Evolutionary conservation across 768 basidiomycete genomes (phyloP).

Genomic region (Podaxis pistillaris): DNA sequence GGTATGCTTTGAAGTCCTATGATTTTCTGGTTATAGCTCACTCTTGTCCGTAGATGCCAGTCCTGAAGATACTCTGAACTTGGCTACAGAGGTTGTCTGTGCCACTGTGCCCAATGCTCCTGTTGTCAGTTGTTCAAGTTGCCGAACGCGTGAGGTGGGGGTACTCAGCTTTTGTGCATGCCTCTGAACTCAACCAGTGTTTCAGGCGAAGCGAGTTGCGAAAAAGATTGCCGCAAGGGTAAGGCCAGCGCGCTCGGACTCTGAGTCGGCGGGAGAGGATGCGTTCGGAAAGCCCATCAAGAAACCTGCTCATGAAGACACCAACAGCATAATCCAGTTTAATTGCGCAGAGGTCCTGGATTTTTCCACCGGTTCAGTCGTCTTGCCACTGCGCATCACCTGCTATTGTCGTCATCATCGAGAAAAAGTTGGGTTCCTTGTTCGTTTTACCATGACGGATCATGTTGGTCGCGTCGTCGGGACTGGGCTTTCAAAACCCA

Average conservation of each 20-base stretch:
- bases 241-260: constrained; percentile 73
- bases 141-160: constrained; percentile 80
- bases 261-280: constrained; percentile 61
- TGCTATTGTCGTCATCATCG: constrained; percentile 99
- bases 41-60: constrained; percentile 50
- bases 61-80: constrained; percentile 66
- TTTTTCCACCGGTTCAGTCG: constrained; percentile 81
- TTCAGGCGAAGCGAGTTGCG: constrained; percentile 82
- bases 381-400: constrained; percentile 92
- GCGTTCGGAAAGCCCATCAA: constrained; percentile 41
- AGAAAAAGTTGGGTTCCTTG: constrained; percentile 92
- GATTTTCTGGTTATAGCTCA: constrained; percentile 9
- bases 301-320: constrained; percentile 57
- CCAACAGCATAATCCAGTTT: constrained; percentile 89
- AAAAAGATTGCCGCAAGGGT: constrained; percentile 86
- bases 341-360: constrained; percentile 91
- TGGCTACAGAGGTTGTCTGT: constrained; percentile 75
- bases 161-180: neutral
- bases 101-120: constrained; percentile 75
- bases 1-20: constrained; percentile 39
- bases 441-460: constrained; percentile 86
- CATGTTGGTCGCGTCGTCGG: constrained; percentile 78
- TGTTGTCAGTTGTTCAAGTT: constrained; percentile 84
- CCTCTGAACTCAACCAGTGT: constrained; percentile 7
- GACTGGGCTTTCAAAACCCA: constrained; percentile 78